phyloP scores from a whole-genome alignment of 1,284 basidiomycete species.

The Rhodotorula sp. region DNA sequence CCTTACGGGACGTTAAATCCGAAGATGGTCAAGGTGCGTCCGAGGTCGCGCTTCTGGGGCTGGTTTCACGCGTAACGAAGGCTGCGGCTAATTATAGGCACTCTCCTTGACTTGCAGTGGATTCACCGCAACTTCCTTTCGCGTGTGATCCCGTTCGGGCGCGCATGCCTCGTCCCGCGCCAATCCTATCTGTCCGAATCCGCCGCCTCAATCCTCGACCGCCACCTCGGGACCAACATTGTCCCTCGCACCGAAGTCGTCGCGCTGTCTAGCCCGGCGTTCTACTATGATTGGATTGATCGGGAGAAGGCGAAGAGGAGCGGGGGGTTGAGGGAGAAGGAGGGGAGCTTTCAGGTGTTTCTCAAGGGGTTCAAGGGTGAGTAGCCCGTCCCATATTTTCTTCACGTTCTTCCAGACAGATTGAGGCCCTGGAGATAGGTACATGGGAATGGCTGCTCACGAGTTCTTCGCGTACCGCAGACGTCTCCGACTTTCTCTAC shows the following conservation, averaged over 20 bases:
- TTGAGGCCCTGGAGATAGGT: too few species aligned
- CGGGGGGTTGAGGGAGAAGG: slow-evolving; percentile 66
- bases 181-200: slow-evolving; percentile 60
- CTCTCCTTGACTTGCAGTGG: slow-evolving; percentile 57
- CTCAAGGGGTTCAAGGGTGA: slow-evolving; percentile 75
- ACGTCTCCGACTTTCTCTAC: slow-evolving; percentile 80
- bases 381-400: too few species aligned
- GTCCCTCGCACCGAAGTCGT: slow-evolving; percentile 84
- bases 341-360: slow-evolving; percentile 87
- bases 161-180: slow-evolving; percentile 79
- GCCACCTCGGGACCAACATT: slow-evolving; percentile 68
- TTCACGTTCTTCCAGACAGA: too few species aligned
- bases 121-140: slow-evolving; percentile 66
- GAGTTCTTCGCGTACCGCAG: too few species aligned
- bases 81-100: neutral
- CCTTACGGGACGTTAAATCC: slow-evolving; percentile 60
- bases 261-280: slow-evolving; percentile 75
- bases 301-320: slow-evolving; percentile 66
- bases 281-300: slow-evolving; percentile 87
- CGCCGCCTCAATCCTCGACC: slow-evolving; percentile 79
- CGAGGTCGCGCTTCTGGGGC: too few species aligned
- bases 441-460: too few species aligned
- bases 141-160: slow-evolving; percentile 59
- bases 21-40: slow-evolving; percentile 55
- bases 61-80: too few species aligned